Evolutionary conservation across 805 yeast genomes (phyloP).

Genomic region (Starmerella lactis-condensi): DNA sequence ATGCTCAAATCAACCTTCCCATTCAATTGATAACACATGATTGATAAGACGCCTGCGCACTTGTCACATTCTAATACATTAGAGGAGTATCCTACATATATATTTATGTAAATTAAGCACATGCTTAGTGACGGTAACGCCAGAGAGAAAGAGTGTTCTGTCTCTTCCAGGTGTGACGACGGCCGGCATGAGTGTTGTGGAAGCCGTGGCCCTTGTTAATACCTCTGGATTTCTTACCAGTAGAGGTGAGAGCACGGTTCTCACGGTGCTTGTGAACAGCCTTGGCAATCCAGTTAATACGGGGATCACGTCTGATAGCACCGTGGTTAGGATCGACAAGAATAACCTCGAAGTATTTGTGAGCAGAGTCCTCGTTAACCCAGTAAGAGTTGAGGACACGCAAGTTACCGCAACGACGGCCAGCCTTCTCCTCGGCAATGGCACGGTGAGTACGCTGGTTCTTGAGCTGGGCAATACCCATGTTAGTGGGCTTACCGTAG

Average conservation of each 20-base stretch:
- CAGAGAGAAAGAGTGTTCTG: constrained; percentile 96
- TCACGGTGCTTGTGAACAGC: constrained; percentile 99
- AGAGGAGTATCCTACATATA: no score
- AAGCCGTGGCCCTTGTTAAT: constrained; percentile 98
- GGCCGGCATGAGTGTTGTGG: constrained; percentile 97
- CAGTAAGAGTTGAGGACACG: constrained; percentile 99
- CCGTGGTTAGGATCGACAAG: constrained; percentile 94
- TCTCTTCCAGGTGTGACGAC: constrained; percentile 99
- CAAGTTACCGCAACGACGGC: constrained; percentile 95
- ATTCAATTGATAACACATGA: no score
- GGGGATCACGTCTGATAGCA: constrained; percentile 96
- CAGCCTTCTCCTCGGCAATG: constrained; percentile 99
- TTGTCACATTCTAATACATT: no score
- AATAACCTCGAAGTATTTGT: constrained; percentile 98
- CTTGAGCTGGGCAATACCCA: constrained; percentile 97
- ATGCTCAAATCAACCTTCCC: no score
- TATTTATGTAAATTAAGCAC: no score
- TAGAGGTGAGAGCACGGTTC: constrained; percentile 94
- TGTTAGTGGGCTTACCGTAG: constrained; percentile 99
- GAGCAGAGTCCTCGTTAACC: constrained; percentile 98
- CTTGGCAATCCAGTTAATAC: constrained; percentile 98
- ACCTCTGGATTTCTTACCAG: constrained; percentile 99
- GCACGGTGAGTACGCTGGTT: constrained; percentile 96
- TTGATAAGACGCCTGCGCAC: no score
- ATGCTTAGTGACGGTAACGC: no score